Evolutionary conservation across 2,329 filamentous ascomycete species (phyloP).

Genomic region (Cercospora sp.): DNA sequence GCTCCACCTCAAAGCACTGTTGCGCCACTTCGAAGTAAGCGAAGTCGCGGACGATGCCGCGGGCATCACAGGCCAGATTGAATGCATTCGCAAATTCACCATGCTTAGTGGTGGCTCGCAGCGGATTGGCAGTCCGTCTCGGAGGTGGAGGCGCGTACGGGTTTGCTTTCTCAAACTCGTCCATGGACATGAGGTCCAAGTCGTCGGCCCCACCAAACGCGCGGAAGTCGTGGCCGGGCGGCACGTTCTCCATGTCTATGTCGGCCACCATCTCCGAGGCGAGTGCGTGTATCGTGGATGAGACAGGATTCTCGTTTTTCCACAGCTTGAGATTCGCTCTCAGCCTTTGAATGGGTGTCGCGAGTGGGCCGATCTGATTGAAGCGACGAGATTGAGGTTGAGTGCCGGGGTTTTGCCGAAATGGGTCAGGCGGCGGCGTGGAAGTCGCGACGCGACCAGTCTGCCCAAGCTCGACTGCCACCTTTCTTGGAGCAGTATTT

Average conservation of each 20-base stretch:
- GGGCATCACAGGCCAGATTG: conserved; percentile 23
- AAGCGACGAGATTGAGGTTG: background rate
- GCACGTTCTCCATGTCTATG: conserved; percentile 12
- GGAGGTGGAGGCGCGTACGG: conserved; percentile 26
- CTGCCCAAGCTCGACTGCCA: background rate
- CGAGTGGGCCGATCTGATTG: conserved; percentile 7
- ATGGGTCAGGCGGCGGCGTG: background rate
- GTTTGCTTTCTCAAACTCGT: conserved; percentile 28
- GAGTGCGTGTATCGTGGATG: background rate
- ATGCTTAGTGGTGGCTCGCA: conserved; percentile 14
- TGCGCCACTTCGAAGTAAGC: conserved; percentile 18
- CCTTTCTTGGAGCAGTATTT: background rate
- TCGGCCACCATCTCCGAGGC: conserved; percentile 5
- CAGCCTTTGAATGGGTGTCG: background rate
- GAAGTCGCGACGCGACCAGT: background rate
- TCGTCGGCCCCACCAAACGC: background rate
- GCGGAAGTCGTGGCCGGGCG: conserved; percentile 9
- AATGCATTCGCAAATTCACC: conserved; percentile 20
- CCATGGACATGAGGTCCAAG: conserved; percentile 26
- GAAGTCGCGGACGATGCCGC: conserved; percentile 23
- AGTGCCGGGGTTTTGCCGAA: background rate
- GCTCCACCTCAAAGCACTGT: conserved; percentile 22
- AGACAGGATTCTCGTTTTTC: background rate
- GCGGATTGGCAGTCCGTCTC: conserved; percentile 8
- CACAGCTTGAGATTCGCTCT: conserved; percentile 5